Evolutionary conservation across 2,329 filamentous ascomycete genomes (phyloP).

Genomic region (Bipolaris bicolor): DNA sequence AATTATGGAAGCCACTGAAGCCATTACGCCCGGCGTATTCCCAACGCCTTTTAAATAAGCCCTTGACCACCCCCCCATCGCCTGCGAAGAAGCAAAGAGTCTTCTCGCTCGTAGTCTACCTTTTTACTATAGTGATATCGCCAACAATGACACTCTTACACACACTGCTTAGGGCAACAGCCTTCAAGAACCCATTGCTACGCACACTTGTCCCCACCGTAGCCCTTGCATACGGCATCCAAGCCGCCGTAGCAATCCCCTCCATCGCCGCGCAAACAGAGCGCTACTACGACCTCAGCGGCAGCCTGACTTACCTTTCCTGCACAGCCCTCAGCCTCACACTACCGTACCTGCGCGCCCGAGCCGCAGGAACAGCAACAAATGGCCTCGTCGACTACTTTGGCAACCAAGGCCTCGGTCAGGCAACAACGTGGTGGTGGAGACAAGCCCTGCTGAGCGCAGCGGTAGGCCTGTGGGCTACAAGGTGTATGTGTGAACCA

Average conservation of each 20-base stretch:
- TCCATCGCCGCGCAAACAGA: slow-evolving; percentile 67
- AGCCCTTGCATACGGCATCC: slow-evolving; percentile 67
- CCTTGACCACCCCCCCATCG: too few relatives aligned
- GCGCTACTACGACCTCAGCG: slow-evolving; percentile 71
- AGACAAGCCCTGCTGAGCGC: slow-evolving; percentile 62
- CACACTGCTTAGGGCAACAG: slow-evolving; percentile 64
- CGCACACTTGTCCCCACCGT: slow-evolving; percentile 67
- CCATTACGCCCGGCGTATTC: too few relatives aligned
- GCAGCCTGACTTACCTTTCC: slow-evolving; percentile 69
- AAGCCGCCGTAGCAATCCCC: slow-evolving; percentile 66
- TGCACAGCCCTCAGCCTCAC: slow-evolving; percentile 68
- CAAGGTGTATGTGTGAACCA: slow-evolving; percentile 54
- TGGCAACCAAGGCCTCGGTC: slow-evolving; percentile 31
- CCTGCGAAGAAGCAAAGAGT: too few relatives aligned
- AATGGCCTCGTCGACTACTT: slow-evolving; percentile 45
- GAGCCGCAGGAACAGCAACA: slow-evolving; percentile 54
- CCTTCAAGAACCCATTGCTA: slow-evolving; percentile 67
- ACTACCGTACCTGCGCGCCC: slow-evolving; percentile 64
- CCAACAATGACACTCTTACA: slow-evolving; percentile 49
- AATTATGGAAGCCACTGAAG: too few relatives aligned
- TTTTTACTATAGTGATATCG: too few relatives aligned
- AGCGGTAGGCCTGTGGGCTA: slow-evolving; percentile 67
- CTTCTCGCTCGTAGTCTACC: too few relatives aligned
- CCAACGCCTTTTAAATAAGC: too few relatives aligned
- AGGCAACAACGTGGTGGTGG: slow-evolving; percentile 60